Base-by-base conservation (phyloP, 768 basidiomycete genomes). In the Agrocybe pediades region DNA sequence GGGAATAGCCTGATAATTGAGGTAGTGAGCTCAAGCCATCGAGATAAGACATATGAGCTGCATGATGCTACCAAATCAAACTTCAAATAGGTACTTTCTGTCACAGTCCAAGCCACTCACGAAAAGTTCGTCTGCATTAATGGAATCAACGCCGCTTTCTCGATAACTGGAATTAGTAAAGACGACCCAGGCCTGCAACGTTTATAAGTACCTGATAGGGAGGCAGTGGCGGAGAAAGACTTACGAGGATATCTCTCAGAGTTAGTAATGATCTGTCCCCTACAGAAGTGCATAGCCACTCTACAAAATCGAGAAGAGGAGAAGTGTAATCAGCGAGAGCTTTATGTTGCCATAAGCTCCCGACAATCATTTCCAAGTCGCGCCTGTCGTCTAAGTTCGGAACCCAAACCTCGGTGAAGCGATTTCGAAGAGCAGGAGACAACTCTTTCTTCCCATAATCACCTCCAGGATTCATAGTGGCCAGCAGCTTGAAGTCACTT, bases 381-480 rank as follows among this genome's bases (percentile, higher is more conserved):
- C 65, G 62, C 16, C 85, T 77, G 54, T 85, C 78, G 52, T 90
- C 84, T 25, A 98, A 82, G 16, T 86, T 74, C 2, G 96, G 95
- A 0, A 99, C 97, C 96, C 97, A 99, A 26, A 99, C 96, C 68
- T 99, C 97, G 3, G 97, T 99, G 72, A 99, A 99, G 4, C 97
- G 85, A 71, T 98, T 99, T 17, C 97, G 85, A 33, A 99, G 76
- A 0, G 97, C 97, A 26, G 95, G 96, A 1, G 97, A 98, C 2
- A 99, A 75, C 66, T 99, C 97, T 67, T 98, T 99, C 77, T 99
- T 99, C 20, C 97, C 97, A 62, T 95, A 98, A 65, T 99, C 97
- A 13, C 97, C 97, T 17, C 97, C 97, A 0, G 97, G 97, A 67
- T 99, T 99, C 97, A 99, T 99, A 2, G 97, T 98, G 2, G 97